Evolutionary conservation across 495 filamentous ascomycete genomes (phyloP).

Genomic region (Neurospora tetraspora): DNA sequence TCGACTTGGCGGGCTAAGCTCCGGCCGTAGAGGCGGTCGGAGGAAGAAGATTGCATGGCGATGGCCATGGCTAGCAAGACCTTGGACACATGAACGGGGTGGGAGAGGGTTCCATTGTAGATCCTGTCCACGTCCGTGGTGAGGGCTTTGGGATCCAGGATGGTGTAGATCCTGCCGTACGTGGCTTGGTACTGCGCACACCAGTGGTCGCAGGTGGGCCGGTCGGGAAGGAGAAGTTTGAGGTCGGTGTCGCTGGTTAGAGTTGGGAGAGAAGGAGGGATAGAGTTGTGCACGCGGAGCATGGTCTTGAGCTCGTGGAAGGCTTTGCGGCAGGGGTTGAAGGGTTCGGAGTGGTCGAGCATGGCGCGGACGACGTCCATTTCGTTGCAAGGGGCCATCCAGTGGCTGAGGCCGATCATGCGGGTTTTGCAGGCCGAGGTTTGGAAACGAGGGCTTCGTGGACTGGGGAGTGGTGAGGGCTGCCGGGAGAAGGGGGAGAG

Average conservation of each 20-base stretch:
- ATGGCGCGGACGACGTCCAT: constrained; percentile 11
- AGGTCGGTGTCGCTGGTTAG: neutral
- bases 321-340: constrained; percentile 5
- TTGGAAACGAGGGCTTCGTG: constrained; percentile 1
- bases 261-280: neutral
- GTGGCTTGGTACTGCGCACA: constrained; percentile 4
- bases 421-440: constrained; percentile 9
- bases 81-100: constrained; percentile 8
- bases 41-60: constrained; percentile 11
- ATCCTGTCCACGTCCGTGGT: constrained; percentile 3
- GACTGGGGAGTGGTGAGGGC: neutral
- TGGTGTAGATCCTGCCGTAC: constrained; percentile 12
- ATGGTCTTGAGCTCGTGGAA: constrained; percentile 12
- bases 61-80: constrained; percentile 9
- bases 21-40: constrained; percentile 6
- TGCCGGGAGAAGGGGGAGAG: neutral
- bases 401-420: constrained; percentile 14
- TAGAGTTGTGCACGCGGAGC: neutral
- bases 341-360: constrained; percentile 10
- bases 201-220: constrained; percentile 7
- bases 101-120: constrained; percentile 3
- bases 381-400: constrained; percentile 14
- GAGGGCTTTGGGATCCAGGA: constrained; percentile 8
- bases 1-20: constrained; percentile 10
- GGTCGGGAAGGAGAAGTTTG: constrained; percentile 7